Evolutionary conservation across 116 monocot genomes (phyloP), one percentile per base, ranked within the genome.

Genomic region (Dioscorea cayenensis): DNA sequence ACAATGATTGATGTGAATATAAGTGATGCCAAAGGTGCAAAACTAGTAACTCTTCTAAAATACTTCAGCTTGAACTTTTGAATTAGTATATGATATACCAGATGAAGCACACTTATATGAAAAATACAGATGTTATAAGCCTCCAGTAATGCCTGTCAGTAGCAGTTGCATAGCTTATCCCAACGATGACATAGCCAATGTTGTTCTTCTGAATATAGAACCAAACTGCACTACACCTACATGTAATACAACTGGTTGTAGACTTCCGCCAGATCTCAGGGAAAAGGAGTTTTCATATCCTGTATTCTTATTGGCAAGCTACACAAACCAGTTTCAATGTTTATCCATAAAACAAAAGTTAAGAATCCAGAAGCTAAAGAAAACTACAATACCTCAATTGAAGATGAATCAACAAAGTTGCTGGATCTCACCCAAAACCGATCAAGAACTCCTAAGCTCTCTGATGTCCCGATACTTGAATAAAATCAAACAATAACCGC

Each of bases 1-100:
- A 97, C 97, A 66, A 97, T 97, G 60, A 97, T 93, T 4, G 93
- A 90, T 0, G 97, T 97, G 70, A 97, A 90, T 18, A 97, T 84
- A 43, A 97, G 71, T 0, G 90, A 92, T 49, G 92, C 97, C 51
- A 97, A 97, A 1, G 97, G 97, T 0, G 97, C 97, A 77, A 92
- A 97, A 73, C 93, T 97, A 0, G 92, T 92, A 36, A 92, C 96
- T 62, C 90, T 79, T 49, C 80, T 77, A 69, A 87, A 96, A 72
- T 92, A 86, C 58, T 96, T 92, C 23, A 96, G 65, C 75, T 88
- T 88, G 35, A 96, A 88, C 70, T 77, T 92, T 64, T 90, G 83
- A 68, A 96, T 83, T 51, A 96, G 62, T 38, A 96, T 11, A 79
- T 96, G 96, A 52, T 96, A 97, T n/a, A 92, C 79, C 49, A 97